These are phyloP conservation scores for Hirsutella minnesotensis DNA, from an alignment of 2,329 filamentous ascomycete species.

Conservation along the genomic window DNA sequence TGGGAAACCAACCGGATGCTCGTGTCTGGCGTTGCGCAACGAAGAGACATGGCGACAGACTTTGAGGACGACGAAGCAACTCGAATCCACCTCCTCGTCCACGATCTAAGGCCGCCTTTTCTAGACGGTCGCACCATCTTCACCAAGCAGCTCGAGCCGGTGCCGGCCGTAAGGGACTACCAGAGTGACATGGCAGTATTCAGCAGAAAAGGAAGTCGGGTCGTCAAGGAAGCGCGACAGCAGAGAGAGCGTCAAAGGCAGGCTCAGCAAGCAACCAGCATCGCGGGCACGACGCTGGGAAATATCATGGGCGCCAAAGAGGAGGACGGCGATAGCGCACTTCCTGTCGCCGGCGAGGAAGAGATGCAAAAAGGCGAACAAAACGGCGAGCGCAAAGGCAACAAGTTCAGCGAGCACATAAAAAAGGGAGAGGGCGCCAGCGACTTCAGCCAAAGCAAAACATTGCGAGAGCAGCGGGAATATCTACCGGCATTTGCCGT, in stretches of 20 bases:
- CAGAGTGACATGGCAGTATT: slow-evolving; percentile 99
- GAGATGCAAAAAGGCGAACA: slow-evolving; percentile 44
- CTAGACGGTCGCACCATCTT: slow-evolving; percentile 91
- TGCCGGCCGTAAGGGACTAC: slow-evolving; percentile 81
- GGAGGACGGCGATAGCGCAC: slow-evolving; percentile 80
- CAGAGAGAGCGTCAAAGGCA: slow-evolving; percentile 90
- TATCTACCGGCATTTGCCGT: slow-evolving; percentile 94
- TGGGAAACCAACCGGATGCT: slow-evolving; percentile 99
- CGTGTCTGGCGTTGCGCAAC: slow-evolving; percentile 86
- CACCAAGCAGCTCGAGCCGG: slow-evolving; percentile 91
- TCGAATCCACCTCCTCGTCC: slow-evolving; percentile 80
- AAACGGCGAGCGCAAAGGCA: slow-evolving; percentile 34
- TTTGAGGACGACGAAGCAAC: slow-evolving; percentile 89
- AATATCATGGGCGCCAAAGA: slow-evolving; percentile 96
- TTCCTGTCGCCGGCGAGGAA: slow-evolving; percentile 62
- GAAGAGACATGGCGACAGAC: slow-evolving; percentile 67
- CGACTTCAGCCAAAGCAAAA: slow-evolving; percentile 87
- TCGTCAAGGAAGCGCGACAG: slow-evolving; percentile 83
- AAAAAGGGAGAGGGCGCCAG: slow-evolving; percentile 80
- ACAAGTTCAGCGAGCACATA: slow-evolving; percentile 83
- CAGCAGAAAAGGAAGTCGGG: slow-evolving; percentile 84
- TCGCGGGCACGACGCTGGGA: slow-evolving; percentile 81
- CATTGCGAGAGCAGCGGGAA: slow-evolving; percentile 79
- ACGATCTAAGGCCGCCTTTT: slow-evolving; percentile 89
- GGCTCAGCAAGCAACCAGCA: slow-evolving; percentile 86